Base-by-base conservation (phyloP, 768 basidiomycete genomes). In the Xerocomellus amylosporus region DNA sequence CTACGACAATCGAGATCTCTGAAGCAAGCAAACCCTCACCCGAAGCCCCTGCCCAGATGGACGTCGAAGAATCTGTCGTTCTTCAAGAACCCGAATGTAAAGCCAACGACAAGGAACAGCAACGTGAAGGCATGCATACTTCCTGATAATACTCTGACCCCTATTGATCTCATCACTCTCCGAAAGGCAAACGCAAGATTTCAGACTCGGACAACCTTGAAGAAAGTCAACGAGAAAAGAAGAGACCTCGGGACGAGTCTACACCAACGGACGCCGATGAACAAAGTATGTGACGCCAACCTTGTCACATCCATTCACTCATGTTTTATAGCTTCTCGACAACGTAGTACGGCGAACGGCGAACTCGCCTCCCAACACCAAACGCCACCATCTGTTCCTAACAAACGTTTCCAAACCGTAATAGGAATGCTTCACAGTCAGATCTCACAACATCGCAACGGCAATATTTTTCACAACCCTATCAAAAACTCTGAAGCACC, bases 381-480 rank as follows among this genome's bases (percentile, higher is more conserved):
- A 58, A 60, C 57, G 10, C 60, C 58, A 20, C 64, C 71, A 20
- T 51, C 67, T 1, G 38, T 71, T 20, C 69, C 84, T 8, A 77
- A 83, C 64, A 90, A 88, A 58, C 81, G 81, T 31, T 93, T 93
- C 67, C 88, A 93, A 66, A 85, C 81, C 49, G 83, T 94, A 37
- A 90, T 97, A 47, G 77, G 79, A 52, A 83, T 90, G 78, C 77
- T 96, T 30, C 87, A 92, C 64, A 83, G 85, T 14, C 84, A 87
- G 56, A 93, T 96, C 55, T 86, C 87, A 2, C 84, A 86, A 63
- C 91, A 94, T 66, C 84, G 90, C 36, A 89, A 90, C 61, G 94
- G 91, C 47, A 91, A 86, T 57, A 89, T 96, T 50, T 96, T 96
- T 65, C 87, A 90, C 63, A 88, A 89, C 60, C 93, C 94, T 22